Percentiles rank a stretch among this genome's conserved stretches.
Evolutionary conservation across 2,329 filamentous ascomycete genomes (phyloP).

Genomic region (Claviceps monticola): DNA sequence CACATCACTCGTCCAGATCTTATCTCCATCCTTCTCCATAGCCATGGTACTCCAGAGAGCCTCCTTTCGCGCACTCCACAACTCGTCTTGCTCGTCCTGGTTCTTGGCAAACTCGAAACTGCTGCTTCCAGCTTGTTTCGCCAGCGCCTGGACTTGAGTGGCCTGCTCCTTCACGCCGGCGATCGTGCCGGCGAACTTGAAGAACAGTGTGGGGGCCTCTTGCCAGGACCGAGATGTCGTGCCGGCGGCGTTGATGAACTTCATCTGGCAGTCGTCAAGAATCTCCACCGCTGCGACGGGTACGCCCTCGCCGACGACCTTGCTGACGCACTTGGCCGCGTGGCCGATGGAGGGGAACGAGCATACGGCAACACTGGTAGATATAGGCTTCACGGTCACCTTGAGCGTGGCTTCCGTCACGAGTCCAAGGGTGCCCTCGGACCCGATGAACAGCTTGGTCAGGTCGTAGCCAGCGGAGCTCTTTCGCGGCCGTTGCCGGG

Average conservation of each 20-base stretch:
- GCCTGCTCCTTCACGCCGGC: constrained; percentile 68
- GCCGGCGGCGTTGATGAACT: constrained; percentile 50
- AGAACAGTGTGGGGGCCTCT: constrained; percentile 65
- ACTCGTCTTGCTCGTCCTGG: constrained; percentile 55
- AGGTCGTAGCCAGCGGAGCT: constrained; percentile 86
- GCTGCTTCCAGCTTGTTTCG: constrained; percentile 45
- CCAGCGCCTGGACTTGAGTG: constrained; percentile 47
- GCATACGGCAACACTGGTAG: constrained; percentile 66
- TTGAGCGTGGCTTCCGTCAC: constrained; percentile 87
- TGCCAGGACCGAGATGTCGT: constrained; percentile 54
- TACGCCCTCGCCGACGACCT: constrained; percentile 67
- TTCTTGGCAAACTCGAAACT: constrained; percentile 66
- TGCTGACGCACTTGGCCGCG: constrained; percentile 66
- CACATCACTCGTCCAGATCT: constrained; percentile 77
- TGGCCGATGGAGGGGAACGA: constrained; percentile 44
- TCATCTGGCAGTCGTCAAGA: constrained; percentile 83
- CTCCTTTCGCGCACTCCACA: constrained; percentile 77
- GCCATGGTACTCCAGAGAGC: constrained; percentile 71
- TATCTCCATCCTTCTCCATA: constrained; percentile 48
- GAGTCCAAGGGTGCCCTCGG: constrained; percentile 80
- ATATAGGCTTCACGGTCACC: constrained; percentile 66
- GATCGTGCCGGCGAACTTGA: constrained; percentile 67
- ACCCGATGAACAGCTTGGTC: constrained; percentile 78
- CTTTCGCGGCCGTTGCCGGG: constrained; percentile 74
- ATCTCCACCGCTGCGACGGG: constrained; percentile 88